These are phyloP conservation scores for Eimeria sp. DNA, from an alignment of 169 alveolate species.

Conservation along the genomic window DNA sequence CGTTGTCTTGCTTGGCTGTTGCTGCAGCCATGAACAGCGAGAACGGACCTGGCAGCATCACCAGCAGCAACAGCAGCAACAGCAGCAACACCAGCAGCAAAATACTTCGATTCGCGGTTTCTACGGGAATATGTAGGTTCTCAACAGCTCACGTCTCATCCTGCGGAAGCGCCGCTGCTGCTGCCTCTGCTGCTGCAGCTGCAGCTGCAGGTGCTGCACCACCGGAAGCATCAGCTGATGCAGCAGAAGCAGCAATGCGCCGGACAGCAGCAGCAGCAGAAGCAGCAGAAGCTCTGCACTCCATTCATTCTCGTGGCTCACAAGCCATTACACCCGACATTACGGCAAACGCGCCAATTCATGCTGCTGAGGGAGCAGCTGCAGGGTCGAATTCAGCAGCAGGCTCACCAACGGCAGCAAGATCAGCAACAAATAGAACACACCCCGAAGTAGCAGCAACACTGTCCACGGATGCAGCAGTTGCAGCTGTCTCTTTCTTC, in stretches of 20 bases:
- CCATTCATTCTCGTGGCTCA: not conserved
- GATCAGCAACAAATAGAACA: not conserved
- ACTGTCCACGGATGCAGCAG: constrained; percentile 39
- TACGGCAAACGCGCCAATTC: not conserved
- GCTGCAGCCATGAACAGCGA: constrained; percentile 1
- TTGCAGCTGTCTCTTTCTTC: constrained; percentile 33
- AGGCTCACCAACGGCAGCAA: constrained; percentile 21
- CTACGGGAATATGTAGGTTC: constrained; percentile 62
- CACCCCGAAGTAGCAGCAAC: constrained; percentile 41
- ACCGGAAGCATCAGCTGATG: not conserved
- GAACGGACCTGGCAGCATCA: not conserved
- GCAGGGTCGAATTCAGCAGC: constrained; percentile 13
- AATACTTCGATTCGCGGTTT: constrained; percentile 41
- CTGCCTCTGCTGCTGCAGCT: not conserved
- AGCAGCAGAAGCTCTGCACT: constrained; percentile 42
- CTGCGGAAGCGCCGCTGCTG: not conserved
- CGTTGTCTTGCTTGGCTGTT: not conserved
- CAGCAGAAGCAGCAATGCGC: constrained; percentile 50
- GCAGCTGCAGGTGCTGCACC: constrained; percentile 6
- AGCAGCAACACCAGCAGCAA: constrained; percentile 22
- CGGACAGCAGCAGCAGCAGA: constrained; percentile 29
- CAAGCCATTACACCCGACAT: not conserved
- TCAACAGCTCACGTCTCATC: constrained; percentile 45
- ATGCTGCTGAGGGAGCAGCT: constrained; percentile 20
- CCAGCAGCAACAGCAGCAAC: constrained; percentile 61